phyloP scores from a whole-genome alignment of 2,329 filamentous ascomycete genomes.

The Microsporum canis region DNA sequence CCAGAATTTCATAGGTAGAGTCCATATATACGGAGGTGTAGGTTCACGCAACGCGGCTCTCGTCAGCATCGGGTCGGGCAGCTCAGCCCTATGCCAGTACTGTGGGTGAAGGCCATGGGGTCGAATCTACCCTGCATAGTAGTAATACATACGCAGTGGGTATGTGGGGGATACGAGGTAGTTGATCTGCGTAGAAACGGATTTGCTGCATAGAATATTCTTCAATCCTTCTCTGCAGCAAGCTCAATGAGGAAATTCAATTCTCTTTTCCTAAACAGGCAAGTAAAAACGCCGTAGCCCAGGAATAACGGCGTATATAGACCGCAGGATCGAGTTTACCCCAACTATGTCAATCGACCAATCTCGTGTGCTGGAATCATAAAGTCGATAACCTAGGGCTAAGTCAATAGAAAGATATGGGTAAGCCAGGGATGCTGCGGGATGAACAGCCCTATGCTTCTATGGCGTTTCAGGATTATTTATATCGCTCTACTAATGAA shows the following conservation, averaged over 20 bases:
- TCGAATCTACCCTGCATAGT: background rate
- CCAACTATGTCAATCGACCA: background rate
- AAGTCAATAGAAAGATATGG: background rate
- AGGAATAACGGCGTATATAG: background rate
- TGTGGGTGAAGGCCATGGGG: background rate
- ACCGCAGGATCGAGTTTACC: background rate
- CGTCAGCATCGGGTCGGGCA: background rate
- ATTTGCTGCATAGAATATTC: background rate
- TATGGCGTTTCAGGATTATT: background rate
- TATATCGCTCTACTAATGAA: background rate
- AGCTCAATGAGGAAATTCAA: background rate
- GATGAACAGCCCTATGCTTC: background rate
- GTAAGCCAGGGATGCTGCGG: background rate
- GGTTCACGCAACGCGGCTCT: background rate
- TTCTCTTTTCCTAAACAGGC: background rate
- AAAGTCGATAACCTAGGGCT: background rate
- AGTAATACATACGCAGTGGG: background rate
- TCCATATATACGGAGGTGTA: background rate
- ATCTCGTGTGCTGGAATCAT: background rate
- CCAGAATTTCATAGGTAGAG: background rate
- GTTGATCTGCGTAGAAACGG: background rate
- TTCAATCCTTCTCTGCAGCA: background rate
- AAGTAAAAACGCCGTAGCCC: background rate
- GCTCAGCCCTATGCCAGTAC: background rate
- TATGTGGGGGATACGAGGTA: background rate